These are phyloP conservation scores for Thielaviopsis punctulata DNA, from an alignment of 2,329 filamentous ascomycete genomes.

Conservation along the genomic window DNA sequence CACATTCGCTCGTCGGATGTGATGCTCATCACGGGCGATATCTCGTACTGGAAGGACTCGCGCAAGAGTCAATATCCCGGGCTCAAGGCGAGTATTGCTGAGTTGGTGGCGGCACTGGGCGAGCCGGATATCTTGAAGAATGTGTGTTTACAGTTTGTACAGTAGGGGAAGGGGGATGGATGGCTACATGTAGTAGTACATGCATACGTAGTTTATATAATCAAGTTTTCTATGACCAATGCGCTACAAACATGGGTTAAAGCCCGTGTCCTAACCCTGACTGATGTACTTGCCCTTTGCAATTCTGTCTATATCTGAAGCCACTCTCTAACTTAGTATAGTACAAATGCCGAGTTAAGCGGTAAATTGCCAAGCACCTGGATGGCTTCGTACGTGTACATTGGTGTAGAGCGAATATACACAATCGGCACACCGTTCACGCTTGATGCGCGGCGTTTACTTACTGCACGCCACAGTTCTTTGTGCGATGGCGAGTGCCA, in stretches of 20 bases:
- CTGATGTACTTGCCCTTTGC: neutral
- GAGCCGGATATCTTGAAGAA: constrained; percentile 33
- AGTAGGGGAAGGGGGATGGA: neutral
- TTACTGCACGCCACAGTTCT: too few relatives aligned
- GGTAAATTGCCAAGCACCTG: too few relatives aligned
- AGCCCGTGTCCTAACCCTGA: neutral
- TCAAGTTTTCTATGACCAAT: too few relatives aligned
- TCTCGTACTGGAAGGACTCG: constrained; percentile 42
- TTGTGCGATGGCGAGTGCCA: too few relatives aligned
- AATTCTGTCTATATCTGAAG: neutral
- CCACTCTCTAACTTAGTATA: neutral
- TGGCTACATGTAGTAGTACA: too few relatives aligned
- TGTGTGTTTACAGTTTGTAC: constrained; percentile 39
- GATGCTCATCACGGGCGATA: constrained; percentile 29
- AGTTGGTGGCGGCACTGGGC: constrained; percentile 50
- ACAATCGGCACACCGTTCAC: neutral
- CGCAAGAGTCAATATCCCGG: constrained; percentile 30
- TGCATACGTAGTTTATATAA: too few relatives aligned
- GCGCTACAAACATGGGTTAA: too few relatives aligned
- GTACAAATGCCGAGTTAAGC: too few relatives aligned
- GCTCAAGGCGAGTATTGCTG: constrained; percentile 46
- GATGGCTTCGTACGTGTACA: too few relatives aligned
- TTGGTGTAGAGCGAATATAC: neutral
- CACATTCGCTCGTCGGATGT: constrained; percentile 24
- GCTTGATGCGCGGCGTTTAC: neutral